Evolutionary conservation across 2,329 filamentous ascomycete species (phyloP).

Genomic region (Trichoderma sp.): DNA sequence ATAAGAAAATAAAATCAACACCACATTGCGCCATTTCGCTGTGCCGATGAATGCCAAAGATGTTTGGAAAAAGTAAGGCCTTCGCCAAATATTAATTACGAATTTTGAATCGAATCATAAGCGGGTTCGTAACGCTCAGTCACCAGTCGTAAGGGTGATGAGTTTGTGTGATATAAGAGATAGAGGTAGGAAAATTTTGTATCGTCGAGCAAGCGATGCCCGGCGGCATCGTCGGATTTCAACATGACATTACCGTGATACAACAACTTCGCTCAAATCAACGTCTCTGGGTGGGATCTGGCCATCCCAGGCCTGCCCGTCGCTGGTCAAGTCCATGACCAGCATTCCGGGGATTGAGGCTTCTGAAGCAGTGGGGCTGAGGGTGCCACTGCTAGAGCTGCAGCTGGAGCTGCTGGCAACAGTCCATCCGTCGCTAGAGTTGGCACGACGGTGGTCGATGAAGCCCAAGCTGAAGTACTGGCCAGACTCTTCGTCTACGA

Average conservation of each 20-base stretch:
- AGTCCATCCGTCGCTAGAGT: constrained; percentile 85
- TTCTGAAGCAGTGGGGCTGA: constrained; percentile 52
- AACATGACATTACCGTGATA: constrained; percentile 36
- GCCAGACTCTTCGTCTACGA: constrained; percentile 49
- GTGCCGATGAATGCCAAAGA: constrained; percentile 45
- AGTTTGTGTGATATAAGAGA: neutral
- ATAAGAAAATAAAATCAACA: constrained; percentile 27
- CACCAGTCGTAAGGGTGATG: constrained; percentile 11
- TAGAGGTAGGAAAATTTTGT: neutral
- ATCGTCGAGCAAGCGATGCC: neutral
- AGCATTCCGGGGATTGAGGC: constrained; percentile 41
- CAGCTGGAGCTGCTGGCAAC: constrained; percentile 77
- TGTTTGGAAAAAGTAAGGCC: constrained; percentile 33
- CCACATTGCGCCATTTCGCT: constrained; percentile 42
- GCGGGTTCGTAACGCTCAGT: constrained; percentile 25
- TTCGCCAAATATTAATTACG: constrained; percentile 36
- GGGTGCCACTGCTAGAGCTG: constrained; percentile 50
- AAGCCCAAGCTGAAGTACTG: constrained; percentile 50
- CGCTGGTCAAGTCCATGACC: constrained; percentile 39
- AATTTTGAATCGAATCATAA: constrained; percentile 32
- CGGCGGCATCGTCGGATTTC: constrained; percentile 24
- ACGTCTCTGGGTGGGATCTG: constrained; percentile 42
- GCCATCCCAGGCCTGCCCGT: constrained; percentile 43
- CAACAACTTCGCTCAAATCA: constrained; percentile 49
- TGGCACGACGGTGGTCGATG: constrained; percentile 44